Evolutionary conservation across 1,284 basidiomycete species (phyloP).

Genomic region (Rhodotorula sp.): DNA sequence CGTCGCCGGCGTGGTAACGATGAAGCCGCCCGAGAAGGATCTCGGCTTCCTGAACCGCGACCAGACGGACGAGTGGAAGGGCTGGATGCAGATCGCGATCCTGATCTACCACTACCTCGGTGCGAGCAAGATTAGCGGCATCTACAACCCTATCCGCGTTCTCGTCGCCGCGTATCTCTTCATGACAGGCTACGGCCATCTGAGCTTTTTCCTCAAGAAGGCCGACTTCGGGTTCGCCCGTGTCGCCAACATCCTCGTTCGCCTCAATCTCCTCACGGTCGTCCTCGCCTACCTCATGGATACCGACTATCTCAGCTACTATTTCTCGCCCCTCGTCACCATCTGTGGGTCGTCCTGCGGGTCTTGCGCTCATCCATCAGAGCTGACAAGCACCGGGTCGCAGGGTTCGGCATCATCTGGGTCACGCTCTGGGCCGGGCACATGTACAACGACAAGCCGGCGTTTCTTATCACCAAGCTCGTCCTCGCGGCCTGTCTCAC

Average conservation of each 20-base stretch:
- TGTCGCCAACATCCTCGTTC: slow-evolving; percentile 67
- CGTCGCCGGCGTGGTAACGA: slow-evolving; percentile 61
- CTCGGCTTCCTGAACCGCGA: slow-evolving; percentile 82
- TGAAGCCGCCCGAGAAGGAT: slow-evolving; percentile 70
- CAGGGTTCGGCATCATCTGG: slow-evolving; percentile 78
- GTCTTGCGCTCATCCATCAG: background rate
- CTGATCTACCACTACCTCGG: slow-evolving; percentile 85
- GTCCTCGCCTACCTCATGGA: slow-evolving; percentile 82
- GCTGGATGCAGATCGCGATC: slow-evolving; percentile 91
- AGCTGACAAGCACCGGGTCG: background rate
- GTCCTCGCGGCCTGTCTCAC: slow-evolving; percentile 61
- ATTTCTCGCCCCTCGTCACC: slow-evolving; percentile 50
- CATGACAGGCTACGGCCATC: slow-evolving; percentile 54
- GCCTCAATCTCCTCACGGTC: slow-evolving; percentile 77
- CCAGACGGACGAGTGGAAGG: slow-evolving; percentile 83
- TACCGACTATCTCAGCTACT: slow-evolving; percentile 67
- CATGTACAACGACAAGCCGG: slow-evolving; percentile 66
- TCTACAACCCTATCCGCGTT: slow-evolving; percentile 83
- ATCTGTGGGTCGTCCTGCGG: slow-evolving; percentile 39
- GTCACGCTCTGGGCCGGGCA: slow-evolving; percentile 68
- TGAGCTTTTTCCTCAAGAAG: slow-evolving; percentile 72
- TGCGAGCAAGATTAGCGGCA: slow-evolving; percentile 79
- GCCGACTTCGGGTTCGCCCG: slow-evolving; percentile 76
- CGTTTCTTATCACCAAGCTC: slow-evolving; percentile 70
- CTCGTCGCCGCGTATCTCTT: slow-evolving; percentile 82